A percentile compares a stretch with the other conserved stretches of the same genome.
Evolutionary conservation across 345 rosid species (phyloP).

Genomic region (Murraya koenigii): DNA sequence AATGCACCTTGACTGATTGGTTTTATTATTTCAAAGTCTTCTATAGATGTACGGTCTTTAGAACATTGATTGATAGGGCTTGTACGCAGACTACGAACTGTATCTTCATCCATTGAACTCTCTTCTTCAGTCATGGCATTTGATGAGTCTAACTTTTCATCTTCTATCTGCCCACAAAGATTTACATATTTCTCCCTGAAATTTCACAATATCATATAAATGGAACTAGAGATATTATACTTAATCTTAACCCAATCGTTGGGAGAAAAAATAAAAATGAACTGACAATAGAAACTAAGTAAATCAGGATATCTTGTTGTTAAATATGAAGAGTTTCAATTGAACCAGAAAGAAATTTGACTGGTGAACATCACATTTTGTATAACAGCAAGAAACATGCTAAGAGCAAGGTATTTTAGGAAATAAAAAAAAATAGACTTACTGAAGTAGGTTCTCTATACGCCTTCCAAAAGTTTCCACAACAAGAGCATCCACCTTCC

Average conservation of each 20-base stretch:
- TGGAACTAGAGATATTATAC: slow-evolving; percentile 13
- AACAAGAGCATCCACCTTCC: slow-evolving; percentile 91
- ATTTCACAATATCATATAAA: slow-evolving; percentile 15
- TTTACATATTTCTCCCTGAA: slow-evolving; percentile 81
- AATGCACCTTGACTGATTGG: slow-evolving; percentile 97
- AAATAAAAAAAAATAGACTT: slow-evolving; percentile 24
- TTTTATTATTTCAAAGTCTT: slow-evolving; percentile 96
- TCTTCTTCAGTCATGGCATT: slow-evolving; percentile 71
- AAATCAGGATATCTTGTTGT: background rate
- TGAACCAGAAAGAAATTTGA: background rate
- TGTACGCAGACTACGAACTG: slow-evolving; percentile 69
- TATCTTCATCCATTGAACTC: slow-evolving; percentile 78
- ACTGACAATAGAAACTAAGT: slow-evolving; percentile 6
- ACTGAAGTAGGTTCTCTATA: slow-evolving; percentile 91
- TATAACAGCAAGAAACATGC: background rate
- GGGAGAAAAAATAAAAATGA: background rate
- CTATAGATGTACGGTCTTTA: slow-evolving; percentile 90
- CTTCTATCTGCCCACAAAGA: slow-evolving; percentile 80
- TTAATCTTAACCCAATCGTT: background rate
- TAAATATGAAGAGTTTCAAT: background rate
- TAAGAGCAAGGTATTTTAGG: background rate
- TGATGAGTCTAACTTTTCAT: slow-evolving; percentile 65
- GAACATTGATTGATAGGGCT: slow-evolving; percentile 80
- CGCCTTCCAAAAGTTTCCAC: slow-evolving; percentile 98
- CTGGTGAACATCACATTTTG: background rate